These are phyloP conservation scores for Irpex rosettiformis DNA, from an alignment of 1,284 basidiomycete species.

Conservation along the genomic window DNA sequence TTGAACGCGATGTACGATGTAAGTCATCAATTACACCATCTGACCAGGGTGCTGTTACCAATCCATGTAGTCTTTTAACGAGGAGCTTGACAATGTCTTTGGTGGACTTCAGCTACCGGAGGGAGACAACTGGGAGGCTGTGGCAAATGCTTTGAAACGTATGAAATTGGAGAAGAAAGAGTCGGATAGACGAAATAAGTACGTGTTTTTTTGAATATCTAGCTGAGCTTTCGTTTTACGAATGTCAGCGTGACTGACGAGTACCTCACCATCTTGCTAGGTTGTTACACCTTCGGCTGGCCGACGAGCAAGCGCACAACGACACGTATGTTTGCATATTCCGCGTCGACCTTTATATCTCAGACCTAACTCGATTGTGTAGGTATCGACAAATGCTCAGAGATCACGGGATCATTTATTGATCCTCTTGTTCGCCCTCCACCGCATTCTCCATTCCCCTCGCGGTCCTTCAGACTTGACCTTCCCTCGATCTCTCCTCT, in stretches of 20 bases:
- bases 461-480: background rate
- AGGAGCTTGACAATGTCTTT: constrained; percentile 87
- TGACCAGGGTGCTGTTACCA: constrained; percentile 10
- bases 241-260: background rate
- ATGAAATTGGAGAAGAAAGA: constrained; percentile 77
- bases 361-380: constrained; percentile 48
- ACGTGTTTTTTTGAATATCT: constrained; percentile 28
- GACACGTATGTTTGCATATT: constrained; percentile 61
- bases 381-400: constrained; percentile 14
- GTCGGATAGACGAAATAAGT: constrained; percentile 76
- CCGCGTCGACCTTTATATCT: background rate
- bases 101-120: constrained; percentile 75
- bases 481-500: too few species aligned
- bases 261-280: constrained; percentile 34
- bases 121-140: constrained; percentile 73
- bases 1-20: constrained; percentile 91
- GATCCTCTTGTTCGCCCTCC: background rate
- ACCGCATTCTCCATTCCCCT: background rate
- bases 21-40: constrained; percentile 22
- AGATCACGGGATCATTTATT: background rate
- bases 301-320: constrained; percentile 69
- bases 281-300: constrained; percentile 65
- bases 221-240: background rate
- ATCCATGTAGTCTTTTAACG: constrained; percentile 78
- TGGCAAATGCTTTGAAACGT: constrained; percentile 67